Percentiles rank a stretch among this genome's conserved stretches.
Conservation (phyloP, 768 basidiomycete species). For the Leccinum rimulosum region DNA sequence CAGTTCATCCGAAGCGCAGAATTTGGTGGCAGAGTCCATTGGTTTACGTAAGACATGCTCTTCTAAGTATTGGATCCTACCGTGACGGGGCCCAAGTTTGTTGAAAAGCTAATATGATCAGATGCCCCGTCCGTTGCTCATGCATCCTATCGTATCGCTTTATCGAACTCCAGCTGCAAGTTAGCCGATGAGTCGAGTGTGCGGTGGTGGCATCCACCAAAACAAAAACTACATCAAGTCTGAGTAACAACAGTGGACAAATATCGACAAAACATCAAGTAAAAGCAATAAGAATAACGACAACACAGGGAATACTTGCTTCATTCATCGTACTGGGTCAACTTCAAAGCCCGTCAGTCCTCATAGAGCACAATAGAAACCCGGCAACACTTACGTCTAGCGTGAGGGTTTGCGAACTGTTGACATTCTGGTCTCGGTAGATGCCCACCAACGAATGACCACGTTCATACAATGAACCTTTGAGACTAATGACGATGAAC, state of each 20-base stretch:
- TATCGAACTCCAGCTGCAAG: background rate
- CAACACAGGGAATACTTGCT: background rate
- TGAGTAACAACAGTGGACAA: background rate
- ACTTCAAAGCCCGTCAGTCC: conserved; percentile 17
- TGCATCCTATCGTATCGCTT: background rate
- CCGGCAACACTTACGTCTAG: conserved; percentile 63
- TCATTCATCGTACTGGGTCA: conserved; percentile 31
- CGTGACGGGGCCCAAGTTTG: too few relatives aligned
- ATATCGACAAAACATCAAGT: conserved; percentile 5
- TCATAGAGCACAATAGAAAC: background rate
- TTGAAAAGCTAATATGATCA: too few relatives aligned
- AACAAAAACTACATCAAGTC: conserved; percentile 2
- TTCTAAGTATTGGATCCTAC: too few relatives aligned
- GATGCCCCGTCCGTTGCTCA: too few relatives aligned
- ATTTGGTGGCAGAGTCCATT: background rate
- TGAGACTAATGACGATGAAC: conserved; percentile 96
- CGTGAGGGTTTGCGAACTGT: conserved; percentile 88
- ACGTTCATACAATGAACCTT: conserved; percentile 88
- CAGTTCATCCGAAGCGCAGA: background rate
- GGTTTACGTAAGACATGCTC: conserved; percentile 13
- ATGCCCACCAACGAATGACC: conserved; percentile 91
- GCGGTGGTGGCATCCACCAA: background rate
- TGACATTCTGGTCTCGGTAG: conserved; percentile 90
- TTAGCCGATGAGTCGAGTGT: background rate
- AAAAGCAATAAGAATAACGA: conserved; percentile 26